These are phyloP conservation scores for Coix lacrymajobi DNA, from an alignment of 176 grass and related monocot genomes.

Conservation along the genomic window DNA sequence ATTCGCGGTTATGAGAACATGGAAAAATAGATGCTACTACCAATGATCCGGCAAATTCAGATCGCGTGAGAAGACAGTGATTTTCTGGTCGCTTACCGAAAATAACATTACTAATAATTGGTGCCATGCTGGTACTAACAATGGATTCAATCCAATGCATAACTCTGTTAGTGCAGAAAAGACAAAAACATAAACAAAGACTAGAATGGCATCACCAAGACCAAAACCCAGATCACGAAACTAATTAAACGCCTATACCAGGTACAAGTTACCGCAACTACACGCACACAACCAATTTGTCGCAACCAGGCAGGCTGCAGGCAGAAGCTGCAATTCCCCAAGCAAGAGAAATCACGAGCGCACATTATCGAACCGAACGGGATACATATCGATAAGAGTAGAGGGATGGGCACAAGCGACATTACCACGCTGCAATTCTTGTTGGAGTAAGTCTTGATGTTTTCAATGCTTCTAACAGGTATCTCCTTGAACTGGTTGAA, in stretches of 20 bases:
- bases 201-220: background rate
- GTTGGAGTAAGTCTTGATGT: constrained; percentile 52
- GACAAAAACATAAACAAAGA: too few species aligned
- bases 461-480: constrained; percentile 51
- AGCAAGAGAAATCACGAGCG: background rate
- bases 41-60: background rate
- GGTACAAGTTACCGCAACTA: too few species aligned
- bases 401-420: background rate
- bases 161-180: background rate
- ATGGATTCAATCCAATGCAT: background rate
- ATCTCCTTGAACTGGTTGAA: constrained; percentile 46
- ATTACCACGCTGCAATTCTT: constrained; percentile 26
- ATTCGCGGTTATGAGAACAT: background rate
- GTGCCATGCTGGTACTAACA: background rate
- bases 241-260: too few species aligned
- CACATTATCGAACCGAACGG: background rate
- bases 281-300: background rate
- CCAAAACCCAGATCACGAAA: background rate
- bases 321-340: background rate
- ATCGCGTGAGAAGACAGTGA: background rate
- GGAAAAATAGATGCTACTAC: background rate
- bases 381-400: background rate
- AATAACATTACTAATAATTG: background rate
- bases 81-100: background rate
- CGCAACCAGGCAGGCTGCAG: background rate